These are phyloP conservation scores for Ambrosiella beaveri DNA, from an alignment of 2,329 filamentous ascomycete species.

Conservation along the genomic window DNA sequence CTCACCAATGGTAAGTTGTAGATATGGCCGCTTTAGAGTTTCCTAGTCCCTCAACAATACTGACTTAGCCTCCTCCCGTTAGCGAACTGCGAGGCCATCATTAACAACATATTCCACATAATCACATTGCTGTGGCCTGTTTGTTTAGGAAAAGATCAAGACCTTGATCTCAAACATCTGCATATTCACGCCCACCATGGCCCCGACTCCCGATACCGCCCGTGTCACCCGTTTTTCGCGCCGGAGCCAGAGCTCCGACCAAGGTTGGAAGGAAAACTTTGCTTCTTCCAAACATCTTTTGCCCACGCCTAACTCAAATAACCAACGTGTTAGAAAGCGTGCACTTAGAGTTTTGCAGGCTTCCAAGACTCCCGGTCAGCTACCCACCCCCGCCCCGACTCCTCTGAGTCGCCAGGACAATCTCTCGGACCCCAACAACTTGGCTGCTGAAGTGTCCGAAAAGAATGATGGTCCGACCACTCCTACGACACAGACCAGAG, in stretches of 20 bases:
- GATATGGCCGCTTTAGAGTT: too few species aligned
- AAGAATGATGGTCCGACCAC: not conserved
- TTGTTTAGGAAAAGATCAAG: not conserved
- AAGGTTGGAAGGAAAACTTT: slow-evolving; percentile 10
- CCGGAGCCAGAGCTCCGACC: slow-evolving; percentile 3
- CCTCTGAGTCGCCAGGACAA: not conserved
- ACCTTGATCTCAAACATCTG: not conserved
- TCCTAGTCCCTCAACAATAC: too few species aligned
- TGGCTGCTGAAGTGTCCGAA: not conserved
- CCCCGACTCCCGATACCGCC: not conserved
- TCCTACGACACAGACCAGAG: not conserved
- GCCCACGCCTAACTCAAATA: not conserved
- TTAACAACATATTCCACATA: not conserved
- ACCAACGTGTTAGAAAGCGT: not conserved
- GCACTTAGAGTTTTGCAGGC: not conserved
- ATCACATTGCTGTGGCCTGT: not conserved
- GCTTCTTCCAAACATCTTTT: not conserved
- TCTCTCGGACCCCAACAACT: not conserved
- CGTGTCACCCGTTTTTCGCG: not conserved
- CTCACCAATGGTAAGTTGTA: too few species aligned
- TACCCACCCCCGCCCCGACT: not conserved
- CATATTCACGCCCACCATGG: not conserved
- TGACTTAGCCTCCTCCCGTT: too few species aligned
- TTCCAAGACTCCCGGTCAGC: not conserved
- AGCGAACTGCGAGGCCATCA: not conserved